Base-by-base conservation (phyloP, 140 eudicot species). In the Ambrosia hybrid region DNA sequence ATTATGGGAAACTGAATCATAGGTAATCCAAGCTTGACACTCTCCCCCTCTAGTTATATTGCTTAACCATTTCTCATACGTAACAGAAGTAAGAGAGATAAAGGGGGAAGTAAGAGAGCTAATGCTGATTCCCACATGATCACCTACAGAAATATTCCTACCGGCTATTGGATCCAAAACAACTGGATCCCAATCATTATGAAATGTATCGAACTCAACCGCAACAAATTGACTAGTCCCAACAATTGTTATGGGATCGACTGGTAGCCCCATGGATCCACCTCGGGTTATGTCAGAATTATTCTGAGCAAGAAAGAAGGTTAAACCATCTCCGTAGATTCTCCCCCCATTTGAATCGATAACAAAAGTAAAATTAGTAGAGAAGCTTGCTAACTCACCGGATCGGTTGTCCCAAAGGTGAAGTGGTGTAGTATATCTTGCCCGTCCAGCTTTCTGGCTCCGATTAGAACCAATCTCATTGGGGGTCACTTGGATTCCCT, bases 131-230 rank as follows among this genome's bases (percentile, higher is more conserved):
- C 39, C 39, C 1, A 38, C 41, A 38, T 38, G 41, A 38, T 38
- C 4, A 0, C 2, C 3, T 0, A 4, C 0, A 1, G 68, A 10
- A 67, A 34, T 12, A 46, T 58, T 15, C 1, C 4, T 30, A 14
- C 61, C 57, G 49, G 4, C 41, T 38, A 5, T 3, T 38, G 3
- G 41, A 38, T 38, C 41, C 41, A 4, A 38, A 5, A 39, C 43
- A 9, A 17, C 3, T 11, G 80, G 83, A 38, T 81, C 85, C 75
- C 80, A 81, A 2, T 0, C 4, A 2, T 75, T 63, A 6, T 12
- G 7, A 41, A 4, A 72, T 0, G 79, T 75, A 82, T 85, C 89
- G 33, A 82, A 85, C 72, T 84, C 89, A 8, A 85, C 86, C 0
- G 86, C 84, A 11, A 85, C 77, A 66, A 85, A 81, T 9, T 65